Base-by-base conservation (phyloP, 1,284 basidiomycete genomes). In the Puccinia polysora region DNA sequence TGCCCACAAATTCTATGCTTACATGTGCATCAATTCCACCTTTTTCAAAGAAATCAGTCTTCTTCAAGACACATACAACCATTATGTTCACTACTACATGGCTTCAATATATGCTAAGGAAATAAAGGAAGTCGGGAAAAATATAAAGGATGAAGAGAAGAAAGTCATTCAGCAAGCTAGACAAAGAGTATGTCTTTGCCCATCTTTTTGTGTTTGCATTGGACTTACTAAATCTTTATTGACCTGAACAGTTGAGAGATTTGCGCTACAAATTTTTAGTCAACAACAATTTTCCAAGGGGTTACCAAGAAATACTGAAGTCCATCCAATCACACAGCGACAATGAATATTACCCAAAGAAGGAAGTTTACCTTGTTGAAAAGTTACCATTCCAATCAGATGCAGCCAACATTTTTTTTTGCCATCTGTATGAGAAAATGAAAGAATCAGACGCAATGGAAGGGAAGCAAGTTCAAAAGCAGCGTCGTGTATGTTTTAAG, bases 231-330 rank as follows among this genome's bases (percentile, higher is more conserved):
- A 28, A 6, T 28, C 23, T 14, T 15, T 14, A 36, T 28, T 60
- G 38, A 18, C 15, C 7, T 38, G n/a, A 36, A n/a, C 30, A 65
- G 63, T 34, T 65, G 4, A 7, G 49, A 20, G 49, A 52, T 8
- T 12, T 8, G 2, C 47, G 49, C 3, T 52, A 6, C 10, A 50
- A 65, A 20, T 65, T 65, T 65, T 45, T 49, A 20, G 20, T 38
- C 4, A 53, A 53, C 49, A 38, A 65, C 49, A 38, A 53, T n/a
- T 52, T 65, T 14, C 49, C 63, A 23, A 65, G 53, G 23, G 0
- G 47, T 12, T 65, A 52, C 36, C 6, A 36, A n/a, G 5, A 4
- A 8, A 38, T 65, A 0, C 2, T 65, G 15, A 52, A 36, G 28
- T 12, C 14, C 4, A 20, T 53, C 6, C 30, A 52, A 23, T 28